A percentile compares a stretch with the other conserved stretches of the same genome.
Evolutionary conservation across 176 grass and related monocot species (phyloP).

Genomic region (Zoysia japonica): DNA sequence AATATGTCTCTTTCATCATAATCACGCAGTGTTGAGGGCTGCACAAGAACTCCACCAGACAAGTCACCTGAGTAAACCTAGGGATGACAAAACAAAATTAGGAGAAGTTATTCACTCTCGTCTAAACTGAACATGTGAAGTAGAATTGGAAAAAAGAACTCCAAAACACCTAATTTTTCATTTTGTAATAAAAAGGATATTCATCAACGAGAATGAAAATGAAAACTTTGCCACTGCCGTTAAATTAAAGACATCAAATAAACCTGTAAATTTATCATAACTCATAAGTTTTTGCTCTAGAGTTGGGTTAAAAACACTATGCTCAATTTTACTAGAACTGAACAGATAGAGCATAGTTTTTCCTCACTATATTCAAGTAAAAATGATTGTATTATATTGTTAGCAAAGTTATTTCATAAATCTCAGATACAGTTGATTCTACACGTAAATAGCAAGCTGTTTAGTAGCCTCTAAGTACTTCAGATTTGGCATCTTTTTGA

Average conservation of each 20-base stretch:
- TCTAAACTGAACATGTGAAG: conserved; percentile 17
- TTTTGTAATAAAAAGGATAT: background rate
- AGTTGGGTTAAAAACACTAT: background rate
- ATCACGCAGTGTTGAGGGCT: conserved; percentile 70
- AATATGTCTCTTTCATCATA: conserved; percentile 86
- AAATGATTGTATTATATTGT: background rate
- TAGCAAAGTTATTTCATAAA: background rate
- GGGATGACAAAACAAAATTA: conserved; percentile 4
- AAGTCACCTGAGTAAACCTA: conserved; percentile 78
- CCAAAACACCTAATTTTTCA: background rate
- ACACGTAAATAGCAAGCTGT: conserved; percentile 2
- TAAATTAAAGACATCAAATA: background rate
- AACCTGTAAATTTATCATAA: background rate
- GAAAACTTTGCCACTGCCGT: background rate
- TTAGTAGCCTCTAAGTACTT: conserved; percentile 11
- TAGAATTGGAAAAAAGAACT: conserved; percentile 13
- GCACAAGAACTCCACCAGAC: conserved; percentile 81
- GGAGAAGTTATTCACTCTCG: conserved; percentile 16
- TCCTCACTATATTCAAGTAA: background rate
- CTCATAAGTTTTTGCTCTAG: background rate
- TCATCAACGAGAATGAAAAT: background rate
- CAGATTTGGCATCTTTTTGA: background rate
- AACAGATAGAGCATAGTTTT: background rate
- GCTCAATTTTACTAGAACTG: background rate
- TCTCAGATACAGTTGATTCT: background rate